These are phyloP conservation scores for Aureobasidium zeae DNA, from an alignment of 2,329 filamentous ascomycete genomes.

Conservation along the genomic window DNA sequence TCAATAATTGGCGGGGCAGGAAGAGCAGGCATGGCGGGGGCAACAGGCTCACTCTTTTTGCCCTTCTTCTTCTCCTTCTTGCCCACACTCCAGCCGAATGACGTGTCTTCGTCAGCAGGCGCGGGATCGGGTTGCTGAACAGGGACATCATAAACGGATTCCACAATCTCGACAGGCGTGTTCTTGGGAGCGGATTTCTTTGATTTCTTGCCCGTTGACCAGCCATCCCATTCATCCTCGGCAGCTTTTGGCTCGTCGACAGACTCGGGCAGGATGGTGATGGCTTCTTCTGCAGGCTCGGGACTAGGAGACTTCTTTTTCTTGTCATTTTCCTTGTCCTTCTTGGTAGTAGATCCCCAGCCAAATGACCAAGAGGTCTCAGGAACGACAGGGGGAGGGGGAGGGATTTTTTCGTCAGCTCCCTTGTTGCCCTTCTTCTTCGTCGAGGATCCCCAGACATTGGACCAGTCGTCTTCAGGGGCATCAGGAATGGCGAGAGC, in stretches of 20 bases:
- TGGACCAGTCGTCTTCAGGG: constrained; percentile 22
- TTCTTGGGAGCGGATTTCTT: constrained; percentile 47
- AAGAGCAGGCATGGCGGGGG: constrained; percentile 41
- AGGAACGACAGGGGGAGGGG: constrained; percentile 20
- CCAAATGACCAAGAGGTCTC: constrained; percentile 45
- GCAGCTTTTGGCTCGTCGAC: constrained; percentile 43
- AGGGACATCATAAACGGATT: constrained; percentile 25
- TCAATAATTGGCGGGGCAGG: constrained; percentile 29
- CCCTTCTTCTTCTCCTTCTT: constrained; percentile 50
- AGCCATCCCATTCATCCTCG: constrained; percentile 44
- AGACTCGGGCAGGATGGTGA: constrained; percentile 36
- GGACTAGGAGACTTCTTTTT: constrained; percentile 23
- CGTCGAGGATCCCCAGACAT: constrained; percentile 23
- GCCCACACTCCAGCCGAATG: constrained; percentile 29
- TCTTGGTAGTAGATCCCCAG: constrained; percentile 46
- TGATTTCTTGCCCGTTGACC: constrained; percentile 39
- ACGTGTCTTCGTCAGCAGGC: constrained; percentile 28
- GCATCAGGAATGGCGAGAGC: constrained; percentile 19
- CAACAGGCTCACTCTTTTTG: constrained; percentile 42
- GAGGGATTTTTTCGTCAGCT: constrained; percentile 21
- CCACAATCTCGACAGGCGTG: constrained; percentile 33
- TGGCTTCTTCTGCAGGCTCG: constrained; percentile 20
- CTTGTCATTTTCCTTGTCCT: constrained; percentile 44
- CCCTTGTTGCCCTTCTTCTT: constrained; percentile 27
- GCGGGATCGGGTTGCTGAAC: constrained; percentile 18